Percentiles rank a stretch among this genome's conserved stretches.
phyloP scores from a whole-genome alignment of 2,329 filamentous ascomycete genomes.

The Aspergillus hortae region DNA sequence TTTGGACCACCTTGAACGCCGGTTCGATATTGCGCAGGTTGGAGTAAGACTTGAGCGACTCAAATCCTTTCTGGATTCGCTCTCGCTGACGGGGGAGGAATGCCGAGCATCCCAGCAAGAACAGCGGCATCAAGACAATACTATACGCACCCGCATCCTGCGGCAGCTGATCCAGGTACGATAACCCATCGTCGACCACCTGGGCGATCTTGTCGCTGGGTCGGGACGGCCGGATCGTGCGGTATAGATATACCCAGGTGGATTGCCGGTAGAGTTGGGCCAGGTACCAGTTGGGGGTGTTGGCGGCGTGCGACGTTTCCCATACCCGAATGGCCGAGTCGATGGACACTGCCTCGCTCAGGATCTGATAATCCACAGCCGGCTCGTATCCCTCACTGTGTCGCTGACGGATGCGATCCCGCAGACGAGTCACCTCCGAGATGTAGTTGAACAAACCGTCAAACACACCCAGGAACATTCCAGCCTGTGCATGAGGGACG shows the following conservation, averaged over 20 bases:
- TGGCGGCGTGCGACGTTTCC: constrained; percentile 57
- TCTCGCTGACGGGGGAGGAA: constrained; percentile 54
- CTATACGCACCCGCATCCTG: constrained; percentile 54
- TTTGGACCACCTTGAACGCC: constrained; percentile 54
- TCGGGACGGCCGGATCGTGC: constrained; percentile 57
- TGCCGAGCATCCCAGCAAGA: constrained; percentile 59
- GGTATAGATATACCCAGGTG: constrained; percentile 62
- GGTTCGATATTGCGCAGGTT: constrained; percentile 57
- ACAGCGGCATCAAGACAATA: constrained; percentile 59
- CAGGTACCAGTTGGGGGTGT: constrained; percentile 53
- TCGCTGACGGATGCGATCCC: constrained; percentile 68
- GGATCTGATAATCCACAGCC: constrained; percentile 67
- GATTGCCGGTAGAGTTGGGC: constrained; percentile 61
- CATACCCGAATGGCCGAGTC: constrained; percentile 71
- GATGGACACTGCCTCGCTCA: constrained; percentile 71
- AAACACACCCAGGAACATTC: constrained; percentile 70
- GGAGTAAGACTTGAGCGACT: constrained; percentile 53
- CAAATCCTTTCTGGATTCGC: constrained; percentile 54
- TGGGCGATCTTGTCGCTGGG: constrained; percentile 53
- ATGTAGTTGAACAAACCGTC: constrained; percentile 79
- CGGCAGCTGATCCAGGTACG: constrained; percentile 55
- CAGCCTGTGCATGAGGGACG: constrained; percentile 53
- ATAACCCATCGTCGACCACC: constrained; percentile 57
- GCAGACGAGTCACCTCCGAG: constrained; percentile 71
- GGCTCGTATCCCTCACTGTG: constrained; percentile 62